Evolutionary conservation across 2,329 filamentous ascomycete species (phyloP).

Genomic region (Nigrospora oryzae): DNA sequence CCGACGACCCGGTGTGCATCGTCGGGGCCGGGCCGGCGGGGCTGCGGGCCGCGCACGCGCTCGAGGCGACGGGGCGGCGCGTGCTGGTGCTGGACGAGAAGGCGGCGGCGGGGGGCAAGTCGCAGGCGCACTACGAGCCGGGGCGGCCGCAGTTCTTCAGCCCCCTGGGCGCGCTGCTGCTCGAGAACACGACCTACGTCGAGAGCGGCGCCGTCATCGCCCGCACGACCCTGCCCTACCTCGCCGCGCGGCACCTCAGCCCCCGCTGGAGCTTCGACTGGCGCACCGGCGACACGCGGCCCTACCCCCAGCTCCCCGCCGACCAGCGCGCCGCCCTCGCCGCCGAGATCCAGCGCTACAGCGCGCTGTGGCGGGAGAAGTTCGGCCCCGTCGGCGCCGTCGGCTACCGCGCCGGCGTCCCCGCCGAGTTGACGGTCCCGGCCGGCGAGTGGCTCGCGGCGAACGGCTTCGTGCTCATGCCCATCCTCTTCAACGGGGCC

Average conservation of each 20-base stretch:
- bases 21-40: not conserved
- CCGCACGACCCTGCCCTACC: not conserved
- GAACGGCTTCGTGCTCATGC: not conserved
- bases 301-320: not conserved
- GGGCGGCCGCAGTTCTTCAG: not conserved
- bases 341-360: conserved; percentile 3
- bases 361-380: not conserved
- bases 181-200: not conserved
- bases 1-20: not conserved
- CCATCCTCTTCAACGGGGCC: not conserved
- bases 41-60: not conserved
- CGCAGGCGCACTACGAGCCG: not conserved
- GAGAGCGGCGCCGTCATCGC: not conserved
- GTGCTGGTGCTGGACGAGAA: not conserved
- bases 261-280: not conserved
- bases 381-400: not conserved
- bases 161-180: not conserved
- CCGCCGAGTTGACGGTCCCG: not conserved
- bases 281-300: not conserved
- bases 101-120: not conserved
- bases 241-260: not conserved
- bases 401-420: not conserved
- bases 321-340: not conserved
- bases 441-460: not conserved
- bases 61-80: not conserved